Evolutionary conservation across 495 filamentous ascomycete genomes (phyloP).

Genomic region (Neurospora tetrasperma): DNA sequence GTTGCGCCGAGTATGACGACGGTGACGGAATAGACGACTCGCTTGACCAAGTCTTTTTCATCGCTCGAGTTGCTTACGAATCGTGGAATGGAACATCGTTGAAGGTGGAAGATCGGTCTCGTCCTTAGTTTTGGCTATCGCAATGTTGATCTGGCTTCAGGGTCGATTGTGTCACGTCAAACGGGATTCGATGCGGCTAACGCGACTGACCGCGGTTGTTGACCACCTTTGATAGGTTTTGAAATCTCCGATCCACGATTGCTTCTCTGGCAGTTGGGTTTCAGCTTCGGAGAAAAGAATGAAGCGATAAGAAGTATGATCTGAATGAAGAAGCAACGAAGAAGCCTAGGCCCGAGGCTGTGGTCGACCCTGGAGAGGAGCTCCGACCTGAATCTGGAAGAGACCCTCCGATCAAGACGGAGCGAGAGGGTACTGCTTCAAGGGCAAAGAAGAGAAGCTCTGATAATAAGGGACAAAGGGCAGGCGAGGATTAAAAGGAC

Average conservation of each 20-base stretch:
- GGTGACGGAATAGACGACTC: neutral
- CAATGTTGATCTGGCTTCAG: neutral
- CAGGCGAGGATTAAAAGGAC: neutral
- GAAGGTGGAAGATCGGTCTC: neutral
- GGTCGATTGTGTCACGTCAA: neutral
- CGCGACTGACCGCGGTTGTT: neutral
- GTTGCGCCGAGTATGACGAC: neutral
- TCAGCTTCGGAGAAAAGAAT: neutral
- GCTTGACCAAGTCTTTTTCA: neutral
- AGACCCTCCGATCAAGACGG: neutral
- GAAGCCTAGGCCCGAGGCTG: neutral
- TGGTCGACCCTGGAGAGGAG: neutral
- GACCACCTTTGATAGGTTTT: neutral
- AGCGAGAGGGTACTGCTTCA: neutral
- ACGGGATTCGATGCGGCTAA: neutral
- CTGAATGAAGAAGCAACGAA: neutral
- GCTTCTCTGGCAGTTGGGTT: neutral
- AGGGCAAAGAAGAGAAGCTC: neutral
- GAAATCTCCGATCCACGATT: neutral
- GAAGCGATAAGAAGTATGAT: neutral
- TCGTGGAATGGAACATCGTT: neutral
- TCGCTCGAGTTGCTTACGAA: neutral
- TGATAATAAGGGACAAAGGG: neutral
- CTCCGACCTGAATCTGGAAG: neutral
- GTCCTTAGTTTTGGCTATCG: neutral